Conservation (phyloP, 345 rosid species). For the Abelmoschus esculentus region DNA sequence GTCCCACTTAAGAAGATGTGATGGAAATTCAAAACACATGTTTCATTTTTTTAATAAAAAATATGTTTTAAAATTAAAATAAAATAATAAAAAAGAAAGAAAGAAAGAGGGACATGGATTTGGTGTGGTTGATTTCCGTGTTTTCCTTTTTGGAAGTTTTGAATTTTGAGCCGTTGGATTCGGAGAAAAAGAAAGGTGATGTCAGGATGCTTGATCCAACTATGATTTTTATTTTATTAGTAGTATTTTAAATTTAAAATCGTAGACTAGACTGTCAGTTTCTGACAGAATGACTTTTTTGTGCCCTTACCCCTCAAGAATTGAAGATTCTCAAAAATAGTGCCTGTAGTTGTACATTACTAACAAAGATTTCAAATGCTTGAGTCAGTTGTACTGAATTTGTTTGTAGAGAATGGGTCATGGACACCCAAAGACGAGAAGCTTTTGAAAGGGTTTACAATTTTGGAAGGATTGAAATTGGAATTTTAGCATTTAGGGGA, state of each 20-base stretch:
- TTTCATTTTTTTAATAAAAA: background rate
- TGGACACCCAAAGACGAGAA: too few species aligned
- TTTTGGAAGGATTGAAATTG: too few species aligned
- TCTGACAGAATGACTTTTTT: background rate
- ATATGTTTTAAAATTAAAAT: background rate
- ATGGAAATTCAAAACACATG: slow-evolving; percentile 28
- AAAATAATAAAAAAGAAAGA: background rate
- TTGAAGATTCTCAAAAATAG: background rate
- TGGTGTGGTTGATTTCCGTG: background rate
- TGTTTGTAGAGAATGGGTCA: too few species aligned
- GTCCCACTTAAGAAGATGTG: slow-evolving; percentile 35
- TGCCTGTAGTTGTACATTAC: background rate
- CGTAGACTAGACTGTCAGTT: too few species aligned
- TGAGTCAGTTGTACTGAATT: too few species aligned
- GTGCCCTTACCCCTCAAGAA: background rate
- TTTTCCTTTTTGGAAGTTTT: background rate
- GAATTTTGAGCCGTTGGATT: slow-evolving; percentile 8
- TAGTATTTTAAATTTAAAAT: too few species aligned
- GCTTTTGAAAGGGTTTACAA: too few species aligned
- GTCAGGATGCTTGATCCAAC: too few species aligned
- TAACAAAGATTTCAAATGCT: background rate
- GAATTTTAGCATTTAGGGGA: too few species aligned
- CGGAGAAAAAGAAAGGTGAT: too few species aligned
- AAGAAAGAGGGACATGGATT: background rate
- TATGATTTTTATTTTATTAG: too few species aligned